These are phyloP conservation scores for Gryganskiella cystojenkinii DNA, from an alignment of 192 early-diverging fungal species.

Conservation along the genomic window DNA sequence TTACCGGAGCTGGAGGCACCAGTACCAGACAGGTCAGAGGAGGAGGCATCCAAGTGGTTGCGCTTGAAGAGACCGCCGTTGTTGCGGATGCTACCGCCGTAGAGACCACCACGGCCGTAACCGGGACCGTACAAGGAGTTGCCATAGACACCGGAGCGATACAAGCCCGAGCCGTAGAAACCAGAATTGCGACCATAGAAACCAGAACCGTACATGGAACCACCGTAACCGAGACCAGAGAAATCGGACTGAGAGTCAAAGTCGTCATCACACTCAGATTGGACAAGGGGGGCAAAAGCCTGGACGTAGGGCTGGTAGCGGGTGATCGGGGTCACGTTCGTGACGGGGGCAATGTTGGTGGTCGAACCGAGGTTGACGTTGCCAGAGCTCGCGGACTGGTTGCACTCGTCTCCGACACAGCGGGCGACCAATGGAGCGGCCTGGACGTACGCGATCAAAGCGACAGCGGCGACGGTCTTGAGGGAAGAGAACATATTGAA, in stretches of 20 bases:
- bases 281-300: conserved; percentile 19
- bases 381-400: conserved; percentile 27
- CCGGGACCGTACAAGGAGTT: not conserved
- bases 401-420: conserved; percentile 16
- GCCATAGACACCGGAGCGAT: no score
- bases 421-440: conserved; percentile 25
- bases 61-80: conserved; percentile 7
- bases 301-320: conserved; percentile 25
- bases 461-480: conserved; percentile 19
- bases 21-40: not conserved
- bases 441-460: conserved; percentile 7
- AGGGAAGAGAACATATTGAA: conserved; percentile 2
- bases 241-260: not conserved
- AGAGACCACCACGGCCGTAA: not conserved
- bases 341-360: conserved; percentile 29
- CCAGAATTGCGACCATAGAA: not conserved
- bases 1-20: not conserved
- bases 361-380: conserved; percentile 19
- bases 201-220: not conserved
- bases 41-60: not conserved
- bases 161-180: not conserved
- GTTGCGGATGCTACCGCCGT: not conserved
- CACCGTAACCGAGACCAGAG: not conserved
- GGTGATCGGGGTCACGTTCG: conserved; percentile 33
- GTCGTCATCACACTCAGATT: conserved; percentile 34